phyloP scores from a whole-genome alignment of 495 filamentous ascomycete genomes.

The Daldinia caldariorum region DNA sequence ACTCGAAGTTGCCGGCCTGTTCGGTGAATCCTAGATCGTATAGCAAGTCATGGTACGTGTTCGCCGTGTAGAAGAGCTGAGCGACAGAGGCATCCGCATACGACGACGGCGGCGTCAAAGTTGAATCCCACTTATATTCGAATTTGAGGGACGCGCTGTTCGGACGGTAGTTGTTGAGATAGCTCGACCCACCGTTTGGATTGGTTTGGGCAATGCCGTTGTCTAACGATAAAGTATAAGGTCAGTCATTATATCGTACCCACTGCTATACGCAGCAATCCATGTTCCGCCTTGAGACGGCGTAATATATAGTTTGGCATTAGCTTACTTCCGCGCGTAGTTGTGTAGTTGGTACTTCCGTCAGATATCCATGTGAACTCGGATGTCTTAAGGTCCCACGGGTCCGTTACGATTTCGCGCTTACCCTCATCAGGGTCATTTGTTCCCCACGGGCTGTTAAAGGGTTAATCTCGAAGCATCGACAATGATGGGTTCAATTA shows the following conservation, averaged over 20 bases:
- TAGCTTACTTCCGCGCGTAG: constrained; percentile 56
- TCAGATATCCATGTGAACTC: constrained; percentile 57
- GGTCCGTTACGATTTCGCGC: constrained; percentile 51
- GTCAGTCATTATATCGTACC: constrained; percentile 11
- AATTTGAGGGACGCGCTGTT: constrained; percentile 49
- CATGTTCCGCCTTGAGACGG: neutral
- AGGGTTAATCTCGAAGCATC: constrained; percentile 33
- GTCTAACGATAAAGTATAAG: constrained; percentile 39
- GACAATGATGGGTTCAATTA: neutral
- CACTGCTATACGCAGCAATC: too few species aligned
- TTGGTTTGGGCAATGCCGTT: constrained; percentile 61
- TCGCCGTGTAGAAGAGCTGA: constrained; percentile 65
- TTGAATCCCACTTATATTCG: constrained; percentile 53
- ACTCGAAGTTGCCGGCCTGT: constrained; percentile 64
- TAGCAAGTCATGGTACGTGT: constrained; percentile 63
- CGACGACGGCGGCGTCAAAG: constrained; percentile 44
- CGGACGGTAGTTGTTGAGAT: constrained; percentile 56
- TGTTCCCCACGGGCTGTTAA: constrained; percentile 52
- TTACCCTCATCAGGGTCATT: constrained; percentile 59
- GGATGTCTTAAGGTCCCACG: constrained; percentile 50
- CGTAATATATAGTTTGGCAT: neutral
- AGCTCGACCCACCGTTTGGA: constrained; percentile 50
- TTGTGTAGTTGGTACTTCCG: constrained; percentile 52
- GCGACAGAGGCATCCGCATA: constrained; percentile 58
- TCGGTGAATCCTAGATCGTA: constrained; percentile 65